Percentiles rank a stretch among this genome's conserved stretches.
Conservation (phyloP, 257 asterid species). For the Solanum appendiculatum region DNA sequence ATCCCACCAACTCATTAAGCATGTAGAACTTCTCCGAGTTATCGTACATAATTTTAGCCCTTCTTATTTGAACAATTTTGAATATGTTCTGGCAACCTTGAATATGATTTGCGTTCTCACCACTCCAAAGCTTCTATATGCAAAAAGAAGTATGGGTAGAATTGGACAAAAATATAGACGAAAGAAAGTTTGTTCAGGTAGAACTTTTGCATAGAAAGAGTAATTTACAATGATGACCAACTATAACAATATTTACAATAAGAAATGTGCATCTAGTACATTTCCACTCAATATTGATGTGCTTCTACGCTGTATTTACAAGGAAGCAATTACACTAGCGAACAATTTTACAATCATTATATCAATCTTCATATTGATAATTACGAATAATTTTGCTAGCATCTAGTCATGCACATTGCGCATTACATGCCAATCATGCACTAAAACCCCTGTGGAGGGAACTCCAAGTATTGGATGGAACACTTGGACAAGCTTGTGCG, state of each 20-base stretch:
- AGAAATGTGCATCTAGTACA: not conserved
- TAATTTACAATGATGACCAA: not conserved
- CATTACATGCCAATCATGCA: slow-evolving; percentile 36
- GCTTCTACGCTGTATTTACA: not conserved
- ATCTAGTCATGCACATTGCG: not conserved
- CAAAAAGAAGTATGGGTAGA: not conserved
- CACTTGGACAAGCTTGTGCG: slow-evolving; percentile 54
- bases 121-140: not conserved
- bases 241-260: not conserved
- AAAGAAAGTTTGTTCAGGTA: not conserved
- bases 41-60: not conserved
- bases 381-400: not conserved
- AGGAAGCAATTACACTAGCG: not conserved
- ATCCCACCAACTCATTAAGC: not conserved
- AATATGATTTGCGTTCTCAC: too few relatives aligned
- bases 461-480: slow-evolving; percentile 82
- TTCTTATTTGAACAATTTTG: not conserved
- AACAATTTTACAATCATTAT: not conserved
- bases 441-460: slow-evolving; percentile 72
- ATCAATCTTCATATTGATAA: not conserved
- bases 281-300: not conserved
- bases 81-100: too few relatives aligned
- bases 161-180: not conserved
- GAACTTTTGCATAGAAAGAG: not conserved
- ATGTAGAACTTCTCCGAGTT: not conserved